A percentile compares a stretch with the other conserved stretches of the same genome.
phyloP scores from a whole-genome alignment of 768 basidiomycete species.

The Leccinum sublutescens region DNA sequence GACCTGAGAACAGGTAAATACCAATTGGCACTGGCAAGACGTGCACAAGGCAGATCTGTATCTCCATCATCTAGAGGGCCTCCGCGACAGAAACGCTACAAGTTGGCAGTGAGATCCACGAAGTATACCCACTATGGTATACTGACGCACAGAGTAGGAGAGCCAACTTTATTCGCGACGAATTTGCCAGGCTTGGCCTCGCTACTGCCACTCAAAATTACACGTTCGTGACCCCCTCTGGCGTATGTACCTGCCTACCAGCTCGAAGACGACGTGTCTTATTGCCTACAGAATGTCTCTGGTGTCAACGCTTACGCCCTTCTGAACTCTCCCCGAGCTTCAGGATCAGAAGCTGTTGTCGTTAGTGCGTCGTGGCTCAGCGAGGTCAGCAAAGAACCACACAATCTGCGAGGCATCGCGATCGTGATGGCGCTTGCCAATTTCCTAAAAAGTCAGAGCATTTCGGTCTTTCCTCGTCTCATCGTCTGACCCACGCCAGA shows the following conservation, averaged over 20 bases:
- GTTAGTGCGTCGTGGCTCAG: constrained; percentile 91
- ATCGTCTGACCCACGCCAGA: constrained; percentile 40
- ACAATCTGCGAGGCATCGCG: constrained; percentile 85
- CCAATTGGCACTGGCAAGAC: constrained; percentile 89
- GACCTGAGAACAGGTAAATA: constrained; percentile 66
- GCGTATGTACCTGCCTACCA: constrained; percentile 37
- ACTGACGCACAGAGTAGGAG: constrained; percentile 45
- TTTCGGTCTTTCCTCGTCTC: not conserved
- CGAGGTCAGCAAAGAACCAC: constrained; percentile 48
- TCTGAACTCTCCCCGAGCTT: constrained; percentile 79
- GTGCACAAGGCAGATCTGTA: constrained; percentile 86
- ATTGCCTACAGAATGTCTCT: constrained; percentile 48
- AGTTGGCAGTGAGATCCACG: constrained; percentile 63
- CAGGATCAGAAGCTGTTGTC: constrained; percentile 91
- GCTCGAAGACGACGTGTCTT: not conserved
- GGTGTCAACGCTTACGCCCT: constrained; percentile 86
- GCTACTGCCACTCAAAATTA: constrained; percentile 69
- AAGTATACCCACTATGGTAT: not conserved
- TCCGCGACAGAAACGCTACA: constrained; percentile 62
- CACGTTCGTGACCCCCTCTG: constrained; percentile 47
- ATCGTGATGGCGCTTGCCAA: constrained; percentile 81
- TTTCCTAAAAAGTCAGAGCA: constrained; percentile 71
- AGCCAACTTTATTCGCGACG: constrained; percentile 54
- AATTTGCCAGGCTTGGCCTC: constrained; percentile 77
- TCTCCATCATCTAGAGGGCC: constrained; percentile 61